These are phyloP conservation scores for Pestalotiopsis sp. DNA, from an alignment of 2,329 filamentous ascomycete species.

Conservation along the genomic window DNA sequence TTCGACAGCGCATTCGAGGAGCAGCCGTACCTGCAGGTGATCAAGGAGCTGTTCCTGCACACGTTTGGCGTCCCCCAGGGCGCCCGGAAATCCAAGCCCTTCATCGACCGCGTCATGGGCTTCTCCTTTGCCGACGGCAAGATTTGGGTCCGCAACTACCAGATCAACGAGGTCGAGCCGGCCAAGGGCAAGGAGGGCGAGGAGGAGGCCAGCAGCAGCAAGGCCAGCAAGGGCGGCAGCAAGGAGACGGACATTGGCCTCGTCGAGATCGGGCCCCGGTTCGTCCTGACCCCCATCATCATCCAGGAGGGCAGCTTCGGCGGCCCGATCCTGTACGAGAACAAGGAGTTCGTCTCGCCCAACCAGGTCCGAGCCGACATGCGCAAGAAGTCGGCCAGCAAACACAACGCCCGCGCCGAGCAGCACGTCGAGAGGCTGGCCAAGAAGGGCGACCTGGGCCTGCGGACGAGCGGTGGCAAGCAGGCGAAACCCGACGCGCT, in stretches of 20 bases:
- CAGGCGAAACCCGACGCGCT: slow-evolving; percentile 67
- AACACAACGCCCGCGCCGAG: slow-evolving; percentile 77
- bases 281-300: slow-evolving; percentile 75
- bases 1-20: slow-evolving; percentile 88
- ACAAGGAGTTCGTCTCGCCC: slow-evolving; percentile 94
- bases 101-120: slow-evolving; percentile 91
- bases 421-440: slow-evolving; percentile 70
- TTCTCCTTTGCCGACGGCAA: slow-evolving; percentile 91
- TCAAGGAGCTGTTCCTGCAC: slow-evolving; percentile 89
- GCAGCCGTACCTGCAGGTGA: slow-evolving; percentile 75
- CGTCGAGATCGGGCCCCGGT: slow-evolving; percentile 90
- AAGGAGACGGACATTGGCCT: slow-evolving; percentile 78
- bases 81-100: slow-evolving; percentile 89
- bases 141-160: slow-evolving; percentile 94
- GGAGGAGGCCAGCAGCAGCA: slow-evolving; percentile 43
- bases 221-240: slow-evolving; percentile 27
- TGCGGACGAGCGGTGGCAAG: slow-evolving; percentile 67
- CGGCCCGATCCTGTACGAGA: slow-evolving; percentile 96
- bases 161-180: slow-evolving; percentile 83
- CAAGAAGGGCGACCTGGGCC: slow-evolving; percentile 76
- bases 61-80: slow-evolving; percentile 91
- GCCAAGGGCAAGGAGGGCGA: slow-evolving; percentile 44
- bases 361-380: slow-evolving; percentile 91
- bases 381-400: slow-evolving; percentile 72
- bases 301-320: slow-evolving; percentile 95